Conservation (phyloP, 78 protist genomes). For the Isochrysis galbana region DNA sequence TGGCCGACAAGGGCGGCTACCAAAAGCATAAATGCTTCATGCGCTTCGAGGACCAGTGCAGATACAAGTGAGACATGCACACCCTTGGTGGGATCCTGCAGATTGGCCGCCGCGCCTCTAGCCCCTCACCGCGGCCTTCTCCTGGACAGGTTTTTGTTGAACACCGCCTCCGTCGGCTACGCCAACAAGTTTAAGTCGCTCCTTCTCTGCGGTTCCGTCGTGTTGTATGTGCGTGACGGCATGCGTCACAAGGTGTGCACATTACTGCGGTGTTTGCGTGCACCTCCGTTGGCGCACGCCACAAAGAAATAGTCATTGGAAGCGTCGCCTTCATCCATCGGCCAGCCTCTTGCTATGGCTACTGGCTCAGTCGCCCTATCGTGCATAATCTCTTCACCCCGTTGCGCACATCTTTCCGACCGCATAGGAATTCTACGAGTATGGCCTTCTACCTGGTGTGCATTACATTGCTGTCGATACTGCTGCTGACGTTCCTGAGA, state of each 20-base stretch:
- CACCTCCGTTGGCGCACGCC: too few species aligned
- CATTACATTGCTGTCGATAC: background rate
- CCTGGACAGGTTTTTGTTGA: background rate
- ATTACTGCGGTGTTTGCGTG: too few species aligned
- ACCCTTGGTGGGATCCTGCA: too few species aligned
- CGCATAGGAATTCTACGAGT: conserved; percentile 1
- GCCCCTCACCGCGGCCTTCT: too few species aligned
- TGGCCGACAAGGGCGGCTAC: background rate
- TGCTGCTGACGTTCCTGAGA: background rate
- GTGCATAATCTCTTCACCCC: too few species aligned
- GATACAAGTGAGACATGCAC: background rate
- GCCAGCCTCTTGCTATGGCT: too few species aligned
- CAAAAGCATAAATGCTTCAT: background rate
- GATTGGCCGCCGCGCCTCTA: too few species aligned
- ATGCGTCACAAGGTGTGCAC: background rate
- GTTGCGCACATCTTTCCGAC: too few species aligned
- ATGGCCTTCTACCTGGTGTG: background rate
- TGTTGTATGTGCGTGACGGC: background rate
- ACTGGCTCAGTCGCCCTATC: too few species aligned
- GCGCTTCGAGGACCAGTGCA: background rate
- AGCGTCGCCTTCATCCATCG: too few species aligned
- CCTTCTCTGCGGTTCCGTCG: conserved; percentile 8
- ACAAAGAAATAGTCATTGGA: too few species aligned
- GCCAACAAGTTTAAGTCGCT: conserved; percentile 3
- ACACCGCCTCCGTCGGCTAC: conserved; percentile 7